Conservation (phyloP, 257 asterid genomes). For the Anisodus acutangulus region DNA sequence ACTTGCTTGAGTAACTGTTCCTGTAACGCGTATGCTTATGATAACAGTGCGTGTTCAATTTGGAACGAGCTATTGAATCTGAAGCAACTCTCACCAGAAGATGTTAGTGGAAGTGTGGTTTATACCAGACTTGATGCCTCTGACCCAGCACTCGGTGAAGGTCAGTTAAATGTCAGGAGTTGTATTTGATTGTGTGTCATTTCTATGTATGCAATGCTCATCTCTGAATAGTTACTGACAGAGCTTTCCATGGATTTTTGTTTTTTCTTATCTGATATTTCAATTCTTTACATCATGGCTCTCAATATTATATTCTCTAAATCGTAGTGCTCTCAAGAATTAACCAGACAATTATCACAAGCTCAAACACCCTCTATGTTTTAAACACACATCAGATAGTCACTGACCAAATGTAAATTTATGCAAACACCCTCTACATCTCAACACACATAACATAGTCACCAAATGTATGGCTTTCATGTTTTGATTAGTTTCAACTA, state of each 20-base stretch:
- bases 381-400: neutral
- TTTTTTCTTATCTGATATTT: neutral
- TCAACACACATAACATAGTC: neutral
- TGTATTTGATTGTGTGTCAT: neutral
- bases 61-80: slow-evolving; percentile 22
- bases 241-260: neutral
- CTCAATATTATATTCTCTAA: neutral
- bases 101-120: slow-evolving; percentile 22
- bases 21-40: slow-evolving; percentile 29
- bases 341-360: neutral
- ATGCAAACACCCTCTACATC: neutral
- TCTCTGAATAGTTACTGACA: neutral
- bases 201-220: neutral
- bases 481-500: neutral
- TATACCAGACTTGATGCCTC: slow-evolving; percentile 21
- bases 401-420: neutral
- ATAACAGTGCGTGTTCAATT: slow-evolving; percentile 13
- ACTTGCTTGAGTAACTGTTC: slow-evolving; percentile 28
- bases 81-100: slow-evolving; percentile 14
- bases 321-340: neutral
- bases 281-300: neutral
- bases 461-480: neutral
- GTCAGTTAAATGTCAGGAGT: neutral
- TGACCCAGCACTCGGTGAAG: neutral
- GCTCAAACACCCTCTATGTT: neutral